Evolutionary conservation across 345 rosid species (phyloP), one percentile per base, ranked within the genome.

Genomic region (Trapa incisa): DNA sequence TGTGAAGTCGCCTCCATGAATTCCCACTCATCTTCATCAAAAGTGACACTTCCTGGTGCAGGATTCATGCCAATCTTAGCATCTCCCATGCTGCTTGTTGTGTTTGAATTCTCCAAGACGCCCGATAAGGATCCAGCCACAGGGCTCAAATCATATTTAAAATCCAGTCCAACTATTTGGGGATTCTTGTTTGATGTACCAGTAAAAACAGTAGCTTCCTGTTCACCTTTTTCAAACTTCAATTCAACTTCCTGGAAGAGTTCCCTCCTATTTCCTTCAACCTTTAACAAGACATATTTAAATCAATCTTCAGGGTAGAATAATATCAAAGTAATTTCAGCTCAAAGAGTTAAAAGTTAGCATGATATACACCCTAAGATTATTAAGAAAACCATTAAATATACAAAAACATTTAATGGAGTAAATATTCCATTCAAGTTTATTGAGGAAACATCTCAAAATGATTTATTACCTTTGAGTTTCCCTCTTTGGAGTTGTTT

Each of bases 11-110:
- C 60, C 71, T 76, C 81, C 70, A 76, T 77, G 68, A 80, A 86
- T n/a, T 71, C 80, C 92, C 87, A 84, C 15, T 75, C 76, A 56
- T 72, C 72, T 74, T 70, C 81, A 37, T 64, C 79, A 71, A 74
- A 64, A 68, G 37, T 65, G 70, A 71, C 39, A 57, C 68, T 65
- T 50, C 70, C 75, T 61, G 65, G 67, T 60, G 35, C 52, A 47
- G 66, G 36, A 42, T 72, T 67, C 15, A 37, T 17, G 37, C 62
- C 70, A 60, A 47, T 47, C 64, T 65, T 50, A 13, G 52, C 52
- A 41, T 43, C 71, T 37, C 61, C 42, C 61, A 12, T 47, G 29
- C 42, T 52, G 68, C 61, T 63, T 39, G 37, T 70, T 41, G n/a
- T 38, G 56, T 37, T 50, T 64, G 50, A 37, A 53, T 70, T 68